Base-by-base conservation (phyloP, 805 yeast genomes). In the Nakazawaea sp. region DNA sequence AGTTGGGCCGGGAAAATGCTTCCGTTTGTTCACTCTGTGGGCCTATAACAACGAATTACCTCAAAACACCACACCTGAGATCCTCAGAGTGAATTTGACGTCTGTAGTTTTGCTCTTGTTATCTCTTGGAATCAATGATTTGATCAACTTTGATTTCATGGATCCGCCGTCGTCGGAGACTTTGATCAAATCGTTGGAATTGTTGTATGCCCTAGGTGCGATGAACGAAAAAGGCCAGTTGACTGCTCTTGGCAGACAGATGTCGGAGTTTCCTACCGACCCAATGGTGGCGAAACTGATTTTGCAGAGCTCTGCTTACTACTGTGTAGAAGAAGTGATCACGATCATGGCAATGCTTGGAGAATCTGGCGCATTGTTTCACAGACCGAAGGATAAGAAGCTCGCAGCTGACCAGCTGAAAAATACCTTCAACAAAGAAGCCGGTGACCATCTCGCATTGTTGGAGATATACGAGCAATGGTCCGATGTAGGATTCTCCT, bases 1-100 rank as follows among this genome's bases (percentile, higher is more conserved):
- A 65, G 88, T 95, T 6, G 89, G 95, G 1, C 96, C 97, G 0
- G 98, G 98, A 13, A 85, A 86, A 53, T 92, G 97, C 59, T 92
- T 82, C 51, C 58, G 99, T 27, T 62, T 92, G 17, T 92, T 78
- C 53, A 90, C 98, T 0, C 85, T 86, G 53, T 70, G 82, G 72
- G 78, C 92, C 0, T 92, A 75, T 48, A 66, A 74, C 44, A 70
- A 81, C 46, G 97, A 90, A 47, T 63, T 92, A 53, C 81, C 81
- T 9, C 65, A 73, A 2, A 81, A 79, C 51, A 86, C 96, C 1
- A 78, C 84, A 0, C 97, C 99, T 0, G 98, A 92, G 49, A 90
- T 92, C n/a, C 62, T 88, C 39, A 62, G 98, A 38, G 84, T 83
- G 17, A 89, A 90, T 49, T 58, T 92, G 28, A 68, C 89, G 0